Evolutionary conservation across 768 basidiomycete genomes (phyloP), one percentile per base, ranked within the genome.

Genomic region (Leccinum uliginosum): DNA sequence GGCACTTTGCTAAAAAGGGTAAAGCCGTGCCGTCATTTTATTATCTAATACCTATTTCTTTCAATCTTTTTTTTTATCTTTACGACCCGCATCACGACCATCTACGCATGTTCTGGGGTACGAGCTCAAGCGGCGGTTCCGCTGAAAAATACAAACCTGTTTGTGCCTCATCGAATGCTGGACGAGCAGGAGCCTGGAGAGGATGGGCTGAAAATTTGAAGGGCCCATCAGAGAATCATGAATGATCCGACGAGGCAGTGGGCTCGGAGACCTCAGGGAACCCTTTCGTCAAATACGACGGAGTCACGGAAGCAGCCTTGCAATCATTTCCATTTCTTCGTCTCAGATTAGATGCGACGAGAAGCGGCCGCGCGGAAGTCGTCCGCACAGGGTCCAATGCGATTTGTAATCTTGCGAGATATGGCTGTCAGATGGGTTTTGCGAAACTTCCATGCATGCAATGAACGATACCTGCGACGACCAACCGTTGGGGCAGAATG

Each of bases 81-180:
- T 30, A 46, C 59, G 40, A 27, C 5, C 34, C 40, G 40, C 21
- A 55, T 54, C 61, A 50, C 49, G 54, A 55, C 49, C 59, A 45
- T 47, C 54, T 43, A n/a, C 34, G 58, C 69, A 69, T 69, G 68
- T 69, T 71, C 56, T 52, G 62, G 68, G 68, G 69, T 68, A 57
- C 53, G 17, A 64, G 49, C 29, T 8, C 50, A 56, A 53, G 50
- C 69, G 61, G 50, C 69, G 61, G 67, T 26, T 45, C 67, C 67
- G 65, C 50, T 27, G 44, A 50, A 52, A 35, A 35, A 53, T 34
- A 44, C 44, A 12, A 19, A 8, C 23, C 3, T 35, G 24, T 51
- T 35, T 12, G 45, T 47, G 44, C 21, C 51, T 53, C 10, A 35
- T 56, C 46, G n/a, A 24, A 14, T 32, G 45, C 30, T 23, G 17